Percentiles rank a stretch among this genome's conserved stretches.
Evolutionary conservation across 2,329 filamentous ascomycete species (phyloP).

Genomic region (Botrytis fabae): DNA sequence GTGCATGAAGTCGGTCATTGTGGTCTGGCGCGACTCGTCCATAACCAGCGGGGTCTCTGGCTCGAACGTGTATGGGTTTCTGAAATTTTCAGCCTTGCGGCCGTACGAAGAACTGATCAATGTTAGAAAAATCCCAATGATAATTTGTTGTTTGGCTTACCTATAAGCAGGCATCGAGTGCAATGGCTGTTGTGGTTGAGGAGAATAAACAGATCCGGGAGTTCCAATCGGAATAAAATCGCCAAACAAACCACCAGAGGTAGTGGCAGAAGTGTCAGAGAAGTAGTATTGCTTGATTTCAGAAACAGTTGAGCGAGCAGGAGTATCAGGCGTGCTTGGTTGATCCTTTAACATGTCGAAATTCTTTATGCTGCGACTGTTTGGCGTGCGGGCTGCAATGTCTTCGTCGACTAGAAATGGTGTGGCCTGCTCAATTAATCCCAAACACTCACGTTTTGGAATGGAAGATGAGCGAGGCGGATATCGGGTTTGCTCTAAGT

Average conservation of each 20-base stretch:
- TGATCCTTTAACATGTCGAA: conserved; percentile 1
- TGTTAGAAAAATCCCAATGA: conserved; percentile 3
- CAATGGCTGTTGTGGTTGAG: not conserved
- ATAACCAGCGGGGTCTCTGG: conserved; percentile 31
- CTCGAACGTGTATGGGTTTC: conserved; percentile 35
- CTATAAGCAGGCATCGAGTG: not conserved
- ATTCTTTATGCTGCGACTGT: conserved; percentile 1
- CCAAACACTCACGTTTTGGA: not conserved
- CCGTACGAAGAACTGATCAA: not conserved
- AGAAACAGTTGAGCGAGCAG: conserved; percentile 14
- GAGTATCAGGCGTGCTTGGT: not conserved
- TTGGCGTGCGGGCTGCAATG: not conserved
- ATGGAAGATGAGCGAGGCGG: conserved; percentile 21
- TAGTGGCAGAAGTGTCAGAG: not conserved
- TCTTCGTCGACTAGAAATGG: not conserved
- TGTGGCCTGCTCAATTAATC: not conserved
- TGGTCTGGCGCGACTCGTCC: conserved; percentile 29
- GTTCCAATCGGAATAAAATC: conserved; percentile 21
- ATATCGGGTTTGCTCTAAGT: conserved; percentile 10
- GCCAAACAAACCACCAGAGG: conserved; percentile 5
- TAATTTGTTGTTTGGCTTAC: conserved; percentile 1
- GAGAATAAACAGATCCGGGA: conserved; percentile 15
- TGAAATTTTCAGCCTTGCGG: conserved; percentile 14
- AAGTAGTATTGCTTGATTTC: conserved; percentile 17
- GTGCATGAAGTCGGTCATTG: conserved; percentile 34